A percentile compares a stretch with the other conserved stretches of the same genome.
These are phyloP conservation scores for Effrenium voratum DNA, from an alignment of 73 alveolate species.

Conservation along the genomic window DNA sequence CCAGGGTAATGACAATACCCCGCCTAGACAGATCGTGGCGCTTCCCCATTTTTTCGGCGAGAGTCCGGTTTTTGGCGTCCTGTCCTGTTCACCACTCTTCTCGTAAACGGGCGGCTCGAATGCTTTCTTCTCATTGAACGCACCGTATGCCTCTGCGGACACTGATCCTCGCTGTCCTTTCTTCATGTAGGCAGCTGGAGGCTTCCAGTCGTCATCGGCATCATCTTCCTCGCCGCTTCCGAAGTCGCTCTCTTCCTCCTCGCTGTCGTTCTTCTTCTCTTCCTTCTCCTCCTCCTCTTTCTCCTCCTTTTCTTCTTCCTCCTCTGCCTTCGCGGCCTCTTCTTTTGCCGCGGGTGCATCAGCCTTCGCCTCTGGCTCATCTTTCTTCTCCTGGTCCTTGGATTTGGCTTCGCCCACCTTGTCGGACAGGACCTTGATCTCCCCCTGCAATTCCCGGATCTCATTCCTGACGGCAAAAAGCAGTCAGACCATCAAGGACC, in stretches of 20 bases:
- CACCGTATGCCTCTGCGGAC: slow-evolving; percentile 92
- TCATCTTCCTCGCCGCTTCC: slow-evolving; percentile 48
- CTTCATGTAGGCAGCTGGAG: slow-evolving; percentile 92
- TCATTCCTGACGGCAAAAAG: no score
- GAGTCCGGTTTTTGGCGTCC: not conserved
- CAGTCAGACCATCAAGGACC: no score
- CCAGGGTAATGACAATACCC: no score
- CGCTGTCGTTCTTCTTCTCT: not conserved
- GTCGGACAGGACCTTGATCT: slow-evolving; percentile 76
- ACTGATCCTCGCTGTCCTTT: slow-evolving; percentile 94
- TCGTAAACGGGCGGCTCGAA: slow-evolving; percentile 93
- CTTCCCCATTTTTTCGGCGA: no score
- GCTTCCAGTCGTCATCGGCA: slow-evolving; percentile 90
- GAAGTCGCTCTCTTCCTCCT: not conserved
- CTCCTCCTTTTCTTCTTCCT: not conserved
- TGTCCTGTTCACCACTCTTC: slow-evolving; percentile 47
- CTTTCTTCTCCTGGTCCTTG: slow-evolving; percentile 58
- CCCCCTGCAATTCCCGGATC: slow-evolving; percentile 72
- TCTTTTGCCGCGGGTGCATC: not conserved
- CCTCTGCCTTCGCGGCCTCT: not conserved
- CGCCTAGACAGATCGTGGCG: no score
- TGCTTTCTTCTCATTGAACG: slow-evolving; percentile 83
- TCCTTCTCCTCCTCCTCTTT: not conserved
- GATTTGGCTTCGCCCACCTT: slow-evolving; percentile 90
- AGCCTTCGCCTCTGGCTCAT: slow-evolving; percentile 21